phyloP scores from a whole-genome alignment of 495 filamentous ascomycete genomes.

The Neohortaea acidophila region DNA sequence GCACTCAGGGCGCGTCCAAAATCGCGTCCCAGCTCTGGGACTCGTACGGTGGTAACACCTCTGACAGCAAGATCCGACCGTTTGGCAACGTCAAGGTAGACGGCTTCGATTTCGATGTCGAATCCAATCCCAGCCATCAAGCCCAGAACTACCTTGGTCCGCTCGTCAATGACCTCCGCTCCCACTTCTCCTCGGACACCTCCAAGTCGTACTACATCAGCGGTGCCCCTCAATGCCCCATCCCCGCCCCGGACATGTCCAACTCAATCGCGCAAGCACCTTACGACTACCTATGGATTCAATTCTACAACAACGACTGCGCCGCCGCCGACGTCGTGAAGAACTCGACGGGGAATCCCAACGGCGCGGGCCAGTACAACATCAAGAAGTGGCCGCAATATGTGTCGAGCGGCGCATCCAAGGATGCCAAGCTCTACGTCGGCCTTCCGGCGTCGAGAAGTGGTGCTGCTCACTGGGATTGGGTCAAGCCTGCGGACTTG shows the following conservation, averaged over 20 bases:
- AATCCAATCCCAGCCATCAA: not conserved
- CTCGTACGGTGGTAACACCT: no score
- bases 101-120: slow-evolving; percentile 6
- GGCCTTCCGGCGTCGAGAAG: not conserved
- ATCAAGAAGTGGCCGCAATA: not conserved
- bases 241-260: slow-evolving; percentile 25
- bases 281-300: slow-evolving; percentile 29
- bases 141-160: not conserved
- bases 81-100: slow-evolving; percentile 26
- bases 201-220: slow-evolving; percentile 27
- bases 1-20: not conserved
- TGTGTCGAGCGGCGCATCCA: not conserved
- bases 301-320: slow-evolving; percentile 29
- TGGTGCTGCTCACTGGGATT: not conserved
- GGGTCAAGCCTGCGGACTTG: no score
- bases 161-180: not conserved
- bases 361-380: not conserved
- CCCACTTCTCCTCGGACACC: slow-evolving; percentile 8
- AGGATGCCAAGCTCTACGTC: not conserved
- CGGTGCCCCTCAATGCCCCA: slow-evolving; percentile 28
- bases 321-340: not conserved
- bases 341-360: not conserved
- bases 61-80: no score
- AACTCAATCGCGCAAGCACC: slow-evolving; percentile 19
- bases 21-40: not conserved